These are phyloP conservation scores for Teunomyces kruisii DNA, from an alignment of 805 yeast species.

Conservation along the genomic window DNA sequence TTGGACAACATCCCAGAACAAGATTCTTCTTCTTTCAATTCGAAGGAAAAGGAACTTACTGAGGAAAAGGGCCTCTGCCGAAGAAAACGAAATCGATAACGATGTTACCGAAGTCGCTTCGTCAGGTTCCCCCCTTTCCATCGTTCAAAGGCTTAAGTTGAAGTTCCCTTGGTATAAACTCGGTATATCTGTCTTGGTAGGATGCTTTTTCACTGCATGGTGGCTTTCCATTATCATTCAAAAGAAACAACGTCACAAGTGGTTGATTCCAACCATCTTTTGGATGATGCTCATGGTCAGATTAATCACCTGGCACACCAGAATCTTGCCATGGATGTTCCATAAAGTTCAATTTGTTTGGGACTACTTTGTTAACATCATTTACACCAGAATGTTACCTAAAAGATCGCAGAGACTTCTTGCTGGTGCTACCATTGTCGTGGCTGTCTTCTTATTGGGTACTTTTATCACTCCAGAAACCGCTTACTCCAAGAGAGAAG, in stretches of 20 bases:
- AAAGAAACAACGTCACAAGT: constrained; percentile 45
- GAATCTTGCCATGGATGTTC: constrained; percentile 18
- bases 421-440: constrained; percentile 45
- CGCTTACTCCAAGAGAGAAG: constrained; percentile 45
- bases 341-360: constrained; percentile 14
- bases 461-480: constrained; percentile 53
- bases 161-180: constrained; percentile 11
- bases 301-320: constrained; percentile 50
- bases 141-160: constrained; percentile 6
- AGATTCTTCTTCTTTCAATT: neutral
- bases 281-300: constrained; percentile 53
- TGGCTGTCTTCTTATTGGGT: constrained; percentile 52
- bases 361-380: constrained; percentile 30
- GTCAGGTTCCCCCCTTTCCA: constrained; percentile 1
- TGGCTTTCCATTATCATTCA: constrained; percentile 58
- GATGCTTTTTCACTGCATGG: constrained; percentile 27
- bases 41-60: constrained; percentile 1
- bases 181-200: constrained; percentile 17
- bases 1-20: neutral
- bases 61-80: neutral
- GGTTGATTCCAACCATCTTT: constrained; percentile 59
- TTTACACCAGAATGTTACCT: constrained; percentile 42
- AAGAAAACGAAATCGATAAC: constrained; percentile 2
- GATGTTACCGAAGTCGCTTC: constrained; percentile 2
- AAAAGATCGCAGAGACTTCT: constrained; percentile 38